Conservation (phyloP, 2,329 filamentous ascomycete species). For the Trichoderma sp. region DNA sequence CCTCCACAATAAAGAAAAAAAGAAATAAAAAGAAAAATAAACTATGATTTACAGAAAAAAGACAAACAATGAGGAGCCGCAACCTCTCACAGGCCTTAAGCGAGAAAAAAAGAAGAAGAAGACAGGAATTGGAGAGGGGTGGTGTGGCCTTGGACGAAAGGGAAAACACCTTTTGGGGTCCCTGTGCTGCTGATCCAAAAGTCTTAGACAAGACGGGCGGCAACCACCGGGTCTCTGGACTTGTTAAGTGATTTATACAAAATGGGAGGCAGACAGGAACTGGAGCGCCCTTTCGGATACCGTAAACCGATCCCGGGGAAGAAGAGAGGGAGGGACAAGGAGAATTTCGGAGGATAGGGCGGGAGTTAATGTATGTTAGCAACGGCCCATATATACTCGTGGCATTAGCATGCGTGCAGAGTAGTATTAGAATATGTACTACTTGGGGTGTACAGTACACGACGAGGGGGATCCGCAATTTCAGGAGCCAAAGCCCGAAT, state of each 20-base stretch:
- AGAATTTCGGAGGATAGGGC: neutral
- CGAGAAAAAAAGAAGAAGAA: neutral
- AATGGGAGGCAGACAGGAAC: neutral
- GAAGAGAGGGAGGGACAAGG: neutral
- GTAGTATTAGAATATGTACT: neutral
- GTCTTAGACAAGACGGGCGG: conserved; percentile 21
- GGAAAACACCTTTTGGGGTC: conserved; percentile 3
- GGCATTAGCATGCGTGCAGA: neutral
- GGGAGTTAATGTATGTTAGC: neutral
- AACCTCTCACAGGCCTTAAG: conserved; percentile 14
- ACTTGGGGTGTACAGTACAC: neutral
- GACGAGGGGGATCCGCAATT: neutral
- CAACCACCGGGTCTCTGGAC: conserved; percentile 14
- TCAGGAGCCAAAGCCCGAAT: neutral
- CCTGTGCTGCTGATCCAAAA: conserved; percentile 11
- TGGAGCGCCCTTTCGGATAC: neutral
- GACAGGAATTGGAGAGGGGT: neutral
- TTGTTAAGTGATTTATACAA: conserved; percentile 15
- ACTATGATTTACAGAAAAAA: neutral
- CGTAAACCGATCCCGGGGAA: neutral
- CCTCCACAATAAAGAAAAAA: neutral
- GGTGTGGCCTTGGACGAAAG: neutral
- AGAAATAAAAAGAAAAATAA: neutral
- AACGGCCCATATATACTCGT: neutral
- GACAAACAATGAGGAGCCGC: conserved; percentile 11